phyloP scores from a whole-genome alignment of 768 basidiomycete species.

The Collybiopsis luxurians region DNA sequence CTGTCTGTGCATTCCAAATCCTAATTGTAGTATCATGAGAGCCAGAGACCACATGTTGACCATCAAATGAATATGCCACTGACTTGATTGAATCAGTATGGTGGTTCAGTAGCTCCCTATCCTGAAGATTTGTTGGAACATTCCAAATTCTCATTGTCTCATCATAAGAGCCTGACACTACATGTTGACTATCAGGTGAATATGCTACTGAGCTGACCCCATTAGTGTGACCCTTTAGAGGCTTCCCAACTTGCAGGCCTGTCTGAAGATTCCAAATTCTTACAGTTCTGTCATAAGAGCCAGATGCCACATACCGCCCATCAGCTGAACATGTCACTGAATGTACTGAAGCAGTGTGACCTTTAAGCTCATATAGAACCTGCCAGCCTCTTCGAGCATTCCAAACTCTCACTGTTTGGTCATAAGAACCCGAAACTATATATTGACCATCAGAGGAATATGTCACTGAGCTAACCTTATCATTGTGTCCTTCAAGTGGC shows the following conservation, averaged over 20 bases:
- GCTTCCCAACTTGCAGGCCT: constrained; percentile 1
- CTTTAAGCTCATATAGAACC: too few species aligned
- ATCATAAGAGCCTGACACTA: constrained; percentile 34
- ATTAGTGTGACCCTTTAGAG: constrained; percentile 8
- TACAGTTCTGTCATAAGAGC: neutral
- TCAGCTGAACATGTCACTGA: constrained; percentile 2
- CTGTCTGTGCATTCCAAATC: neutral
- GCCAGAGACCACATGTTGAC: neutral
- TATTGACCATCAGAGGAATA: constrained; percentile 50
- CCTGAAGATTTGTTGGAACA: constrained; percentile 21
- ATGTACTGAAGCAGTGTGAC: neutral
- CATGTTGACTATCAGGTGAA: constrained; percentile 37
- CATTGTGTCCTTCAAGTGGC: neutral
- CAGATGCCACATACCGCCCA: constrained; percentile 18
- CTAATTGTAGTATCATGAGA: neutral
- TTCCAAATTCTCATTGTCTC: constrained; percentile 15
- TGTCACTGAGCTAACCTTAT: constrained; percentile 24
- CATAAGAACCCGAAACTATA: constrained; percentile 48
- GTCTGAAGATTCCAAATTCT: neutral
- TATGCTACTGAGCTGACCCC: constrained; percentile 22
- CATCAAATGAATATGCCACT: constrained; percentile 10
- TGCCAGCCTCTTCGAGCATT: constrained; percentile 21
- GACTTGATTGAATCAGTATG: constrained; percentile 7
- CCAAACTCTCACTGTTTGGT: constrained; percentile 51
- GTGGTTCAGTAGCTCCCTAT: neutral